These are phyloP conservation scores for Stevia rebaudiana DNA, from an alignment of 140 eudicot species.

Conservation along the genomic window DNA sequence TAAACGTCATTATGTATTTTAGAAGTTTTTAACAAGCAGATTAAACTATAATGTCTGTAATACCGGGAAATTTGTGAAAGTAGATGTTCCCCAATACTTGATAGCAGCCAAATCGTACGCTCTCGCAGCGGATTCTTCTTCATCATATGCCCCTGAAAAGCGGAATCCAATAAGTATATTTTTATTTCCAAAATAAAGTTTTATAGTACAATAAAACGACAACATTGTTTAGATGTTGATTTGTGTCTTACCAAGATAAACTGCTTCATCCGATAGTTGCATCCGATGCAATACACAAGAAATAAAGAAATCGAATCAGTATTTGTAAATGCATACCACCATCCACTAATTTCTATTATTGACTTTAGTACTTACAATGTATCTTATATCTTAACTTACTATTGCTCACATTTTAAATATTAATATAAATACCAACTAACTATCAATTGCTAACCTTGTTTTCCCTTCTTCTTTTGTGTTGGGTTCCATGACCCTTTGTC, in stretches of 20 bases:
- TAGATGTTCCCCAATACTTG: constrained; percentile 80
- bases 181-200: background rate
- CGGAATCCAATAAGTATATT: background rate
- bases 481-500: constrained; percentile 81
- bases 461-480: constrained; percentile 80
- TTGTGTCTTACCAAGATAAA: constrained; percentile 54
- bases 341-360: background rate
- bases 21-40: background rate
- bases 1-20: background rate
- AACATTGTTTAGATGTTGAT: background rate
- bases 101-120: constrained; percentile 90
- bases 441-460: constrained; percentile 50
- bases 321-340: background rate
- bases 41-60: background rate
- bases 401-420: background rate
- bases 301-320: background rate
- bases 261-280: constrained; percentile 43
- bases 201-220: background rate
- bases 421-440: too few species aligned
- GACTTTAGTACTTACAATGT: background rate
- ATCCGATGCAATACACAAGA: constrained; percentile 16
- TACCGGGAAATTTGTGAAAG: constrained; percentile 78
- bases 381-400: background rate
- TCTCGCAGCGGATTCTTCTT: constrained; percentile 79
- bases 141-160: constrained; percentile 72